Percentiles rank a stretch among this genome's conserved stretches.
Evolutionary conservation across 495 filamentous ascomycete species (phyloP).

Genomic region (Bacidia gigantensis): DNA sequence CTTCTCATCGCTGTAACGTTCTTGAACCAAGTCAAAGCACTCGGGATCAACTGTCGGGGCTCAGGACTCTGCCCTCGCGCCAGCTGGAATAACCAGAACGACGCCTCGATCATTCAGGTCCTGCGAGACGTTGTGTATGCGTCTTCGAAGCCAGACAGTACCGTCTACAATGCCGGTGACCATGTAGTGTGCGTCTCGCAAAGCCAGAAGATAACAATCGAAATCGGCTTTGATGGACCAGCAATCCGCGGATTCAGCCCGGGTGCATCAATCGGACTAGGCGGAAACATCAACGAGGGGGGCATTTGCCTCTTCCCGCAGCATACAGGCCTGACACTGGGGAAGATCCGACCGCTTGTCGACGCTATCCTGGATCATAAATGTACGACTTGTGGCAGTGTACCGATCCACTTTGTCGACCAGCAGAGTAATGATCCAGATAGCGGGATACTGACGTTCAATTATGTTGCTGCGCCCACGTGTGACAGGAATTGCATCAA

Average conservation of each 20-base stretch:
- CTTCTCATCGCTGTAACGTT: background rate
- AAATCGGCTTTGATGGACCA: background rate
- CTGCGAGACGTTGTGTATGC: conserved; percentile 1
- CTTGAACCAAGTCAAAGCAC: background rate
- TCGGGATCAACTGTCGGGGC: conserved; percentile 5
- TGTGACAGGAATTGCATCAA: conserved; percentile 10
- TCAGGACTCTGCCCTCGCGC: conserved; percentile 1
- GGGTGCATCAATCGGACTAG: background rate
- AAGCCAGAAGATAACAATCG: background rate
- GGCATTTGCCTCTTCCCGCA: conserved; percentile 8
- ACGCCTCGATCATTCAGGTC: background rate
- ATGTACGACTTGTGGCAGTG: conserved; percentile 17
- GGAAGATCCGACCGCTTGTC: conserved; percentile 6
- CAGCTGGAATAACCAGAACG: background rate
- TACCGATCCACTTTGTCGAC: conserved; percentile 18
- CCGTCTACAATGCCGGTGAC: background rate
- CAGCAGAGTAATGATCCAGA: conserved; percentile 16
- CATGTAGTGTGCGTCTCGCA: conserved; percentile 3
- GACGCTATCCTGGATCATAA: conserved; percentile 17
- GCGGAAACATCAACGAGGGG: background rate
- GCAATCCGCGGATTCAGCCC: background rate
- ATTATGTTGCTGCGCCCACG: conserved; percentile 17
- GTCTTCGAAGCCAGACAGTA: background rate
- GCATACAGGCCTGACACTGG: background rate
- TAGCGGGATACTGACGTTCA: conserved; percentile 19